Evolutionary conservation across 2,329 filamentous ascomycete genomes (phyloP), one percentile per base, ranked within the genome.

Genomic region (Cladosporium sp.): DNA sequence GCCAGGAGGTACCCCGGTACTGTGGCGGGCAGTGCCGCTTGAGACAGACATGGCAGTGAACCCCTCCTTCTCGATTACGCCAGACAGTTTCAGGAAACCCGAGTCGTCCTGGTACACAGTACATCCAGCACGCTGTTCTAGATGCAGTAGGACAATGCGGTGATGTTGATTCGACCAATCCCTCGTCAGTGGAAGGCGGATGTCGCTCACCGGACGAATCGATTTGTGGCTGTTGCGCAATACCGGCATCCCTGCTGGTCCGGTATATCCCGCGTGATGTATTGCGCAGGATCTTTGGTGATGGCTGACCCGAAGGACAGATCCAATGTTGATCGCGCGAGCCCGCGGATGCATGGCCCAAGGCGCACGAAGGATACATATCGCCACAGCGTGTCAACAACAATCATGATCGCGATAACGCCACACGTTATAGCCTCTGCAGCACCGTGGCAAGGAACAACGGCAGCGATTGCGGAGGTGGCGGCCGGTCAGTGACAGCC

Each of bases 251-350:
- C 54, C 36, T 56, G 42, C 20, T 14, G 19, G 11, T 19, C 15
- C 54, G 54, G 42, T 38, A 56, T 56, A 49, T 56, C 40, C 54
- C 54, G 54, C 22, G 34, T 45, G 54, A 45, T 38, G 42, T 55
- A 55, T 55, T n/a, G 39, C 28, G 51, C 51, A 55, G 39, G 9
- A 42, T 19, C 38, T 34, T 28, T 43, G 51, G 20, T 20, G 51
- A 55, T 47, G 30, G 43, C 43, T 47, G 43, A 47, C 39, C 39
- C 39, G 37, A 40, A 22, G 51, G 25, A 30, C 15, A 47, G 25
- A 47, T 25, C 43, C 11, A 47, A 12, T 20, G 25, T 19, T 30
- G 28, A 28, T 47, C 28, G 28, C 42, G 34, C 20, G 51, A 55
- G 38, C 20, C 51, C 39, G 39, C 51, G 38, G 38, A 30, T 39